Conservation (phyloP, 1,284 basidiomycete genomes). For the Cryptococcus jaspeensis region DNA sequence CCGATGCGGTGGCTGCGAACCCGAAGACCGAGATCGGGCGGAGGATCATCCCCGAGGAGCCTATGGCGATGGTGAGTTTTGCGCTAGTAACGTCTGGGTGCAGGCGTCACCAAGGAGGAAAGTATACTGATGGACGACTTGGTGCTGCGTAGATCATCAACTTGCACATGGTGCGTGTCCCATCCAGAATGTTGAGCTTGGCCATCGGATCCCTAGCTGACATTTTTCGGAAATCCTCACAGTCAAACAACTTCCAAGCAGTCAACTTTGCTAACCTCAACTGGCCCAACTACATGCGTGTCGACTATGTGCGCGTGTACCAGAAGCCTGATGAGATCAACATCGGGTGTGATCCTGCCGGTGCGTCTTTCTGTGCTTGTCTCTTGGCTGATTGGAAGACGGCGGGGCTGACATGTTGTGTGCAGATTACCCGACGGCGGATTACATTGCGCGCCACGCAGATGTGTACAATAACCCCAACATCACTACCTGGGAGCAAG, state of each 20-base stretch:
- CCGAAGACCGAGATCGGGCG: slow-evolving; percentile 57
- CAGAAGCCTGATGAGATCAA: slow-evolving; percentile 49
- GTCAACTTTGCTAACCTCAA: slow-evolving; percentile 48
- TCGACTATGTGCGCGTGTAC: slow-evolving; percentile 55
- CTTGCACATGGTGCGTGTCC: slow-evolving; percentile 17
- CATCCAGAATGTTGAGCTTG: too few relatives aligned
- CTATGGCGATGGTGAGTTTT: slow-evolving; percentile 58
- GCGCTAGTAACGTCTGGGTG: too few relatives aligned
- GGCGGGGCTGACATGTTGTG: neutral
- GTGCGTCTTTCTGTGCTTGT: slow-evolving; percentile 2
- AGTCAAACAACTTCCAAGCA: slow-evolving; percentile 52
- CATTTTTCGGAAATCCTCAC: too few relatives aligned
- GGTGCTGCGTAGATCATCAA: slow-evolving; percentile 42
- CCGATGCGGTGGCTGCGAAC: slow-evolving; percentile 61
- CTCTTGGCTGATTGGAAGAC: neutral
- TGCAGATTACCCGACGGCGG: slow-evolving; percentile 46
- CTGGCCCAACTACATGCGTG: slow-evolving; percentile 53
- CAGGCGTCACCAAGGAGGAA: too few relatives aligned
- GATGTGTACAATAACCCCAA: slow-evolving; percentile 48
- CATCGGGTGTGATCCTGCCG: slow-evolving; percentile 35
- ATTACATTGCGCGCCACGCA: slow-evolving; percentile 41
- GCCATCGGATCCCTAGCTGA: too few relatives aligned
- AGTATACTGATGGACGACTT: too few relatives aligned
- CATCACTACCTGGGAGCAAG: slow-evolving; percentile 46
- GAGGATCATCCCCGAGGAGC: slow-evolving; percentile 73